Conservation (phyloP, 441 rosid species). For the Erysimum cheiri region DNA sequence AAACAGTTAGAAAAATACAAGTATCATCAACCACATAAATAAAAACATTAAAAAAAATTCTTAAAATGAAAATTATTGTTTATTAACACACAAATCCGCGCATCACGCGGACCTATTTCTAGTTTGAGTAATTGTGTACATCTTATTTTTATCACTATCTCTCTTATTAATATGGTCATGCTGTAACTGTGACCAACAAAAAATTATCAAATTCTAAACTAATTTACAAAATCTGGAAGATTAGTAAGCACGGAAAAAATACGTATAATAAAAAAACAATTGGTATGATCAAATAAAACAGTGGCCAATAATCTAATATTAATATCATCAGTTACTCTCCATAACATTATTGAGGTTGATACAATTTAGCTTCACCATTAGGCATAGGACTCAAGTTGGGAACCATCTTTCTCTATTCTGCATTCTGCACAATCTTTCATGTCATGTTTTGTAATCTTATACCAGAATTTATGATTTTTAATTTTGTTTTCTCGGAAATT, state of each 20-base stretch:
- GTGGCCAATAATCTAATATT: slow-evolving; percentile 6
- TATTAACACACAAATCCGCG: too few species aligned
- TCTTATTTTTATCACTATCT: not conserved
- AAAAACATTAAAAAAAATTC: too few species aligned
- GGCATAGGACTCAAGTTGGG: slow-evolving; percentile 36
- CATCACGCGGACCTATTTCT: too few species aligned
- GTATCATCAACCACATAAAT: too few species aligned
- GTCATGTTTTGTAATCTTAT: slow-evolving; percentile 35
- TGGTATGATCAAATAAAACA: not conserved
- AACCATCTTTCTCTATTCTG: slow-evolving; percentile 28
- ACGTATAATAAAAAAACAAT: not conserved
- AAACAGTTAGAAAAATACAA: too few species aligned
- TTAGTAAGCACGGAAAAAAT: not conserved
- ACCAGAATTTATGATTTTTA: slow-evolving; percentile 19
- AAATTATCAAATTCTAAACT: not conserved
- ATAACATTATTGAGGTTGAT: slow-evolving; percentile 31
- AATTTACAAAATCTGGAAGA: not conserved
- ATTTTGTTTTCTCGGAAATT: slow-evolving; percentile 28
- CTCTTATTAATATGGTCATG: not conserved
- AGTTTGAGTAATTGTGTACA: not conserved
- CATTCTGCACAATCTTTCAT: slow-evolving; percentile 31
- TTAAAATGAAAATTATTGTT: too few species aligned
- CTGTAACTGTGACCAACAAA: not conserved
- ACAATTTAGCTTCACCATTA: slow-evolving; percentile 22
- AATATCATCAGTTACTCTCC: slow-evolving; percentile 9